These are phyloP conservation scores for Sphenostylis stenocarpa DNA, from an alignment of 306 rosid genomes.

Conservation along the genomic window DNA sequence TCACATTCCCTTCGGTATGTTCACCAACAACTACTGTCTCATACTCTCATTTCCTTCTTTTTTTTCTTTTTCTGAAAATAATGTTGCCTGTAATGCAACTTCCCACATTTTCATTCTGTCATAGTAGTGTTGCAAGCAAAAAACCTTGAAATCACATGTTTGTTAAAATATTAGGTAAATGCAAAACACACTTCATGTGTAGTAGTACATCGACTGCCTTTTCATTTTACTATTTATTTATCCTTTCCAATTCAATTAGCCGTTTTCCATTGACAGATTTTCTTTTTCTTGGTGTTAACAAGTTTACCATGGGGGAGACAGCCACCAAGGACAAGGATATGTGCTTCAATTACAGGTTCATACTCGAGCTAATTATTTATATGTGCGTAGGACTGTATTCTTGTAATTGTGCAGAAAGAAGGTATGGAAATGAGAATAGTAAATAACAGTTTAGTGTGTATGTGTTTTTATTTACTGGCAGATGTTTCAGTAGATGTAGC, in stretches of 20 bases:
- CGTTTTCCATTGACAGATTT: background rate
- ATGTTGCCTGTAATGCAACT: background rate
- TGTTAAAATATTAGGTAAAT: background rate
- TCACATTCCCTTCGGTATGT: constrained; percentile 10
- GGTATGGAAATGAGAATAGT: background rate
- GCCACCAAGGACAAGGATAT: background rate
- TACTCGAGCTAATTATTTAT: background rate
- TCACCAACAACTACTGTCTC: background rate
- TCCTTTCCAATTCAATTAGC: background rate
- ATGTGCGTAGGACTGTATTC: background rate
- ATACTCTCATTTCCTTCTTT: background rate
- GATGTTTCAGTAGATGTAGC: constrained; percentile 45
- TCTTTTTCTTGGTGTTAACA: background rate
- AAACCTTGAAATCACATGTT: background rate
- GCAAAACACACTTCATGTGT: background rate
- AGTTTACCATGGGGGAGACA: constrained; percentile 26
- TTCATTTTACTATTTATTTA: background rate
- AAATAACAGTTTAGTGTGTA: background rate
- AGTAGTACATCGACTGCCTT: background rate
- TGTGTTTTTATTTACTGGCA: background rate
- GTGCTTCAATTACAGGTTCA: constrained; percentile 34
- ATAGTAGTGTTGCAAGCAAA: background rate
- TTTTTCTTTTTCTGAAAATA: too few species aligned
- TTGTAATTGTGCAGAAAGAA: background rate
- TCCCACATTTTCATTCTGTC: background rate